Percentiles rank a stretch among this genome's conserved stretches.
Conservation (phyloP, 441 rosid species). For the Euphorbia neoarborescens region DNA sequence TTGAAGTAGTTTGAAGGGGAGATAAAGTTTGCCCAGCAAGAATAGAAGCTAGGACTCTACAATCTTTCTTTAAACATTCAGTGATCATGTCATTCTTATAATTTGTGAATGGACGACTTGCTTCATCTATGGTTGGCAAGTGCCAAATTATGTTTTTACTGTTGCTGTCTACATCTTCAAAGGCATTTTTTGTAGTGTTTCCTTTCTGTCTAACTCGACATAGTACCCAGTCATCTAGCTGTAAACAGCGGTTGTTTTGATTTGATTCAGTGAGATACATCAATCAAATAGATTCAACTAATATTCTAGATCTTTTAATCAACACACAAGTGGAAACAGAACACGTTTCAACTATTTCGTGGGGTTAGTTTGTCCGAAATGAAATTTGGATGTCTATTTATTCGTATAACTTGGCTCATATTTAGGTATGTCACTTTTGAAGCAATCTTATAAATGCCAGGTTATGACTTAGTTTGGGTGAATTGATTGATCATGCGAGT, state of each 20-base stretch:
- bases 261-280: neutral
- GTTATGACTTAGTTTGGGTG: too few species aligned
- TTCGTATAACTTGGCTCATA: neutral
- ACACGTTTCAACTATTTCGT: too few species aligned
- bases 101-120: conserved; percentile 15
- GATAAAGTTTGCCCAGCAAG: conserved; percentile 30
- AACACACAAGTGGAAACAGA: neutral
- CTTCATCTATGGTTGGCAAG: conserved; percentile 21
- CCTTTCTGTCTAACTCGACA: conserved; percentile 39
- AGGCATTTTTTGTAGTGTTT: conserved; percentile 19
- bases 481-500: too few species aligned
- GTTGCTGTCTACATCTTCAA: conserved; percentile 16
- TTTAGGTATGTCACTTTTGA: neutral
- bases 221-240: conserved; percentile 56
- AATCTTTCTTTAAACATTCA: conserved; percentile 26
- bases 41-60: conserved; percentile 31
- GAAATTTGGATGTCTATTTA: neutral
- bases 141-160: conserved; percentile 15
- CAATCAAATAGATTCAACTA: neutral
- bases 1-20: conserved; percentile 21
- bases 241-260: neutral
- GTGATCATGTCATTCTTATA: conserved; percentile 21
- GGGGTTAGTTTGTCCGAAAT: too few species aligned
- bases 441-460: too few species aligned
- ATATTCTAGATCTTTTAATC: neutral